Base-by-base conservation (phyloP, 1,284 basidiomycete species). In the Anthracocystis setariae region DNA sequence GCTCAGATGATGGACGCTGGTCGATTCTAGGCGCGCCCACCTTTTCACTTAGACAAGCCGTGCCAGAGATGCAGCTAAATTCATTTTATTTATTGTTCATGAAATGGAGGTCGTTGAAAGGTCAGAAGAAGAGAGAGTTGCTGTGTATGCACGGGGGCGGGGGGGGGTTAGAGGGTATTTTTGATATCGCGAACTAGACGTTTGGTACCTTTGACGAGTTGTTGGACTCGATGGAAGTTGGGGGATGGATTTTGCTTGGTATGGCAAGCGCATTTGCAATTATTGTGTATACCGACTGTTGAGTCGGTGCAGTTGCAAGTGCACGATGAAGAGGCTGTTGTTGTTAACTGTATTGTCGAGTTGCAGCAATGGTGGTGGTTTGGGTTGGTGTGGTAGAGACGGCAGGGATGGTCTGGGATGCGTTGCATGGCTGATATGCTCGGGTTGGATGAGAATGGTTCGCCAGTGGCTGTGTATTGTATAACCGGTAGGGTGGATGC, bases 1-100 rank as follows among this genome's bases (percentile, higher is more conserved):
- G 69, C 63, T 21, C 59, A 72, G 52, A 72, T 72, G 69, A 72
- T 72, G 69, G 64, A 67, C 17, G 68, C 68, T 25, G 68, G 63
- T 38, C 39, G 63, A 17, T 71, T 71, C 25, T 71, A 29, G 39
- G 8, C n/a, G 8, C 7, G 20, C 21, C 39, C 8, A 21, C 18
- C 8, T 13, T 8, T 18, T 18, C 39, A 21, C 18, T 7, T 42
- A 21, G 39, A 42, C 18, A n/a, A 21, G 7, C 5, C 20, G 7
- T 42, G 8, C 10, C 10, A 10, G 7, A 5, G 18, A 21, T 5
- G n/a, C 12, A 38, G 7, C 37, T 38, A 5, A 15, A 38, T 7
- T 17, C 15, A 38, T 8, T 17, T 18, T 15, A n/a, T n/a, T n/a
- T n/a, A n/a, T n/a, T n/a, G n/a, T n/a, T n/a, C n/a, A n/a, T n/a